A percentile compares a stretch with the other conserved stretches of the same genome.
These are phyloP conservation scores for Neurospora crassa DNA, from an alignment of 2,329 filamentous ascomycete species.

Conservation along the genomic window DNA sequence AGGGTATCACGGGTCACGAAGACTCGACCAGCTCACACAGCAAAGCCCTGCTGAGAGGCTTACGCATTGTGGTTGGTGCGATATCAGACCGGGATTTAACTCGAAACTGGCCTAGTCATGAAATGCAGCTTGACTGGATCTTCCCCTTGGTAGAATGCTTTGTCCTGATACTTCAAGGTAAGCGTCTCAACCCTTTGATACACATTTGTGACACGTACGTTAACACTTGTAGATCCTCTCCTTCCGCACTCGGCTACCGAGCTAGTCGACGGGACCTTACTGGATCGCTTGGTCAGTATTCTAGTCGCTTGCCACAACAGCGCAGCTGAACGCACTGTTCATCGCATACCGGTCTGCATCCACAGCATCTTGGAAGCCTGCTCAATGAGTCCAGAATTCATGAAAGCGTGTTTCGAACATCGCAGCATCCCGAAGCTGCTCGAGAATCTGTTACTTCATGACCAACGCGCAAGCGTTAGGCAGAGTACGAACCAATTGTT, in stretches of 20 bases:
- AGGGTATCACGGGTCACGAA: constrained; percentile 2
- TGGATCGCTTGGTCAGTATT: constrained; percentile 24
- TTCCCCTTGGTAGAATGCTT: constrained; percentile 48
- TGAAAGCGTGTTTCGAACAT: constrained; percentile 27
- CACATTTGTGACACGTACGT: constrained; percentile 15
- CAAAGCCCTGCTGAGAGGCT: constrained; percentile 30
- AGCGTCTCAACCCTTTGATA: constrained; percentile 5
- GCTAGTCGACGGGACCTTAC: constrained; percentile 18
- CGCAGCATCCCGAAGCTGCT: constrained; percentile 21
- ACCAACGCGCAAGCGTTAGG: constrained; percentile 27
- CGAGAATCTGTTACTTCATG: constrained; percentile 27
- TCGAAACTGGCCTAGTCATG: constrained; percentile 31
- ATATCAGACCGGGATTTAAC: constrained; percentile 49
- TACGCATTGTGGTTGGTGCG: constrained; percentile 48
- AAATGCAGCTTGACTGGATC: constrained; percentile 39
- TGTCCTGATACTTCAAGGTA: constrained; percentile 45
- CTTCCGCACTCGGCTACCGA: constrained; percentile 11
- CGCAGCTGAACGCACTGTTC: not conserved
- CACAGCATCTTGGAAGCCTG: constrained; percentile 32
- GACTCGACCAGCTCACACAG: not conserved
- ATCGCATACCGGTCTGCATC: constrained; percentile 24
- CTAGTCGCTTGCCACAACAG: constrained; percentile 7
- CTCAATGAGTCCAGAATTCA: constrained; percentile 28
- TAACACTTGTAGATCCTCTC: constrained; percentile 15
- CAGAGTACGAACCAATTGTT: constrained; percentile 27